A percentile compares a stretch with the other conserved stretches of the same genome.
These are phyloP conservation scores for Eucalyptus erythrocorys DNA, from an alignment of 345 rosid genomes.

Conservation along the genomic window DNA sequence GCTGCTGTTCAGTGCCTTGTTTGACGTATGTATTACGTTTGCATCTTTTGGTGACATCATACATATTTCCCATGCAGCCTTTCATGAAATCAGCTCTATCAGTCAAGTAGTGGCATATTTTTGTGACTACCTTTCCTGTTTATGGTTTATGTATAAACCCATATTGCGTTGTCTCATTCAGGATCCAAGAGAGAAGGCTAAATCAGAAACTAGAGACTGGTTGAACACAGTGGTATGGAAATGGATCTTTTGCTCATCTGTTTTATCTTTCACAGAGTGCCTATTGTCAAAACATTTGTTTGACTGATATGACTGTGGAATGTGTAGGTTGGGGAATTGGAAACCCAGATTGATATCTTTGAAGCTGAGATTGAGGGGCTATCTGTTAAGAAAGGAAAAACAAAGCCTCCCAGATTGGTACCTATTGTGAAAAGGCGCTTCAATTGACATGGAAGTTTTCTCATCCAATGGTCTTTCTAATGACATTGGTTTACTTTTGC, in stretches of 20 bases:
- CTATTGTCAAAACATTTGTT: background rate
- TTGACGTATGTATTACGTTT: background rate
- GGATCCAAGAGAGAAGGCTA: conserved; percentile 99
- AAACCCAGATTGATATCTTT: conserved; percentile 88
- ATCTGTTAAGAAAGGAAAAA: conserved; percentile 96
- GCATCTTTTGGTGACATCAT: background rate
- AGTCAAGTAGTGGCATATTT: background rate
- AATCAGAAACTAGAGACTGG: conserved; percentile 98
- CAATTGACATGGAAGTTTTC: background rate
- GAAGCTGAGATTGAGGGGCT: conserved; percentile 98
- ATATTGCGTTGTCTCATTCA: conserved; percentile 1
- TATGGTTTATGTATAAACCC: background rate
- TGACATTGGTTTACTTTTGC: background rate
- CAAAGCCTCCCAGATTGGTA: conserved; percentile 96
- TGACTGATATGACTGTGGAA: background rate
- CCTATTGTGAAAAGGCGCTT: background rate
- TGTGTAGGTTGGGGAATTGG: conserved; percentile 84
- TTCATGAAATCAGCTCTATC: background rate
- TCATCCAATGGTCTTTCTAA: background rate
- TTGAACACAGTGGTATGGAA: conserved; percentile 81
- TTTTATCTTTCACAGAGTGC: background rate
- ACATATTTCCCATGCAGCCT: background rate
- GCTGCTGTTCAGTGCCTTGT: background rate
- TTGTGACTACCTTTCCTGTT: background rate
- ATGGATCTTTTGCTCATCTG: background rate